Conservation (phyloP, 148 eudicot species). For the Cornus kousa region DNA sequence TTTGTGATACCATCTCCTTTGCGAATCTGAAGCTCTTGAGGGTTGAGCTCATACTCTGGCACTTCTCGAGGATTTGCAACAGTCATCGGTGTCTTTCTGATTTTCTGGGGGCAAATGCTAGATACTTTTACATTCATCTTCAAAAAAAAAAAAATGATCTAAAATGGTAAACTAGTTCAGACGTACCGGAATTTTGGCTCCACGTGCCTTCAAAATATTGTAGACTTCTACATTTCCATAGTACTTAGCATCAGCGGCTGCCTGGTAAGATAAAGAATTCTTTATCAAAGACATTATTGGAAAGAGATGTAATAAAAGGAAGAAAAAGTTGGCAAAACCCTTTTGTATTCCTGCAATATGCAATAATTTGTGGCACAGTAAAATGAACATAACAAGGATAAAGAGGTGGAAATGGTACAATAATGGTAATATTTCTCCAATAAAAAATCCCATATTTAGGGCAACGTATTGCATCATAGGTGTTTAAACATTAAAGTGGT, state of each 20-base stretch:
- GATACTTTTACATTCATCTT: constrained; percentile 7
- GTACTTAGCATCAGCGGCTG: constrained; percentile 98
- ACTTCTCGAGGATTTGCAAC: constrained; percentile 96
- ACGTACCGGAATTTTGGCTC: constrained; percentile 89
- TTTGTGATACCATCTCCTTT: constrained; percentile 92
- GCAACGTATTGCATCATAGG: neutral
- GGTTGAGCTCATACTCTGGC: constrained; percentile 99
- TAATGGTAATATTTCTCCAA: neutral
- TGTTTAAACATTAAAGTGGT: neutral
- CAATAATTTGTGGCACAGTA: neutral
- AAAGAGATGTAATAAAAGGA: neutral
- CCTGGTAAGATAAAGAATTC: constrained; percentile 40
- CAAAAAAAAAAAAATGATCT: constrained; percentile 2
- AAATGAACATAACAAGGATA: neutral
- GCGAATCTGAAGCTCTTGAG: constrained; percentile 91
- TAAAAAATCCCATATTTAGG: neutral
- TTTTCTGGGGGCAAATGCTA: constrained; percentile 48
- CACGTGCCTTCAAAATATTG: constrained; percentile 84
- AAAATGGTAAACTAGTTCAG: neutral
- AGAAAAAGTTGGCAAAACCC: neutral
- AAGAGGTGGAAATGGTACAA: neutral
- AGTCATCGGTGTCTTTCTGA: constrained; percentile 85
- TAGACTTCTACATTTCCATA: constrained; percentile 84
- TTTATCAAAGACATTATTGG: neutral
- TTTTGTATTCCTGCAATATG: neutral